Conservation (phyloP, 1,284 basidiomycete genomes). For the Leccinum laetum region DNA sequence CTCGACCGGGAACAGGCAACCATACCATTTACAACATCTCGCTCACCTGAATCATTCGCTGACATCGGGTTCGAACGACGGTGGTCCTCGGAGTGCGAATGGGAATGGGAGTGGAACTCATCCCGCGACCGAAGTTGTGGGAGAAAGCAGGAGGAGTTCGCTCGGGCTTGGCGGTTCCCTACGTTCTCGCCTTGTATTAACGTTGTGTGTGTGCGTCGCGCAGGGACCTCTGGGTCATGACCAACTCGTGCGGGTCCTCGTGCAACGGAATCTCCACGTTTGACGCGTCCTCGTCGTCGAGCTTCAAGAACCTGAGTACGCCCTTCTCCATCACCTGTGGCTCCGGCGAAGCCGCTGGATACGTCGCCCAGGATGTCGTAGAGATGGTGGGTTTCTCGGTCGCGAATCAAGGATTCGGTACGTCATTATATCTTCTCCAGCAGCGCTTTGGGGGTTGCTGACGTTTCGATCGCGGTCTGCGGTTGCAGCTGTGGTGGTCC, state of each 20-base stretch:
- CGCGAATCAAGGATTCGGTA: constrained; percentile 41
- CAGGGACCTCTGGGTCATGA: constrained; percentile 30
- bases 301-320: constrained; percentile 24
- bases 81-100: constrained; percentile 7
- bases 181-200: neutral
- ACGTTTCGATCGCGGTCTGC: neutral
- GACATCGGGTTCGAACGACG: neutral
- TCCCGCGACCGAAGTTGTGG: constrained; percentile 9
- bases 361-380: constrained; percentile 39
- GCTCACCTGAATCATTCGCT: constrained; percentile 4
- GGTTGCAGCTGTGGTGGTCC: constrained; percentile 23
- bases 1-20: constrained; percentile 7
- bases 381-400: constrained; percentile 46
- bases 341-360: constrained; percentile 30
- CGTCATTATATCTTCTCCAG: constrained; percentile 17
- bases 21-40: constrained; percentile 10
- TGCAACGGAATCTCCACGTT: constrained; percentile 16
- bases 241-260: constrained; percentile 14
- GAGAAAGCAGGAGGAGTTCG: constrained; percentile 15
- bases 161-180: too few species aligned
- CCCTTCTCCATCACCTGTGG: constrained; percentile 25
- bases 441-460: neutral
- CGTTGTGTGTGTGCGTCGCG: neutral
- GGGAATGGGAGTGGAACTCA: constrained; percentile 14
- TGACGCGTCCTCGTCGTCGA: constrained; percentile 27